These are phyloP conservation scores for Colletotrichum acutatum DNA, from an alignment of 2,329 filamentous ascomycete genomes.

Conservation along the genomic window DNA sequence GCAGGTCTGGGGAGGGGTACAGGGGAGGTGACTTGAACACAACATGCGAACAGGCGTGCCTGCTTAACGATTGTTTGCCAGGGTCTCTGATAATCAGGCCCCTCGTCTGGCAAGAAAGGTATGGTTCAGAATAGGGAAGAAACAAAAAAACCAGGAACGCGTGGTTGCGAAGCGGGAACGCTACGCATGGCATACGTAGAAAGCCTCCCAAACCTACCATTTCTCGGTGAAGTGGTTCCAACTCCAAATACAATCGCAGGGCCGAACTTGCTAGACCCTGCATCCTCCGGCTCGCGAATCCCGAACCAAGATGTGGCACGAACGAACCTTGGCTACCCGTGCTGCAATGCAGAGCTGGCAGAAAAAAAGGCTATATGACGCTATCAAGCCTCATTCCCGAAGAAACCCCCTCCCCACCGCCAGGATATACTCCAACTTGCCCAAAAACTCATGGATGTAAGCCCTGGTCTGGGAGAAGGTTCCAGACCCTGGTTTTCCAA, in stretches of 20 bases:
- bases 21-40: neutral
- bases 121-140: too few species aligned
- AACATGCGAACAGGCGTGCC: neutral
- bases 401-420: neutral
- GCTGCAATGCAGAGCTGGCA: neutral
- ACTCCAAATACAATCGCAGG: too few species aligned
- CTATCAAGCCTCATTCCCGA: neutral
- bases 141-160: neutral
- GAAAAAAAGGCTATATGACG: neutral
- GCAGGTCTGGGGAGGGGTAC: neutral
- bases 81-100: neutral
- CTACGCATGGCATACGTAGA: neutral
- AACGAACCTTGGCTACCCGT: neutral
- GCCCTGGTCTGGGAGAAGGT: too few species aligned
- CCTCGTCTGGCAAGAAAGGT: neutral
- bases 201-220: neutral
- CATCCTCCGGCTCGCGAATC: conserved; percentile 13
- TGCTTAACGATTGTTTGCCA: neutral
- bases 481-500: neutral
- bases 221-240: too few species aligned
- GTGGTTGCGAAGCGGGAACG: neutral
- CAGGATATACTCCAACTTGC: too few species aligned
- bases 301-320: neutral
- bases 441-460: too few species aligned
- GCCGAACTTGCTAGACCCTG: conserved; percentile 28